Conservation (phyloP, 1,284 basidiomycete genomes). For the Melanopsichium pennsylvanicum region DNA sequence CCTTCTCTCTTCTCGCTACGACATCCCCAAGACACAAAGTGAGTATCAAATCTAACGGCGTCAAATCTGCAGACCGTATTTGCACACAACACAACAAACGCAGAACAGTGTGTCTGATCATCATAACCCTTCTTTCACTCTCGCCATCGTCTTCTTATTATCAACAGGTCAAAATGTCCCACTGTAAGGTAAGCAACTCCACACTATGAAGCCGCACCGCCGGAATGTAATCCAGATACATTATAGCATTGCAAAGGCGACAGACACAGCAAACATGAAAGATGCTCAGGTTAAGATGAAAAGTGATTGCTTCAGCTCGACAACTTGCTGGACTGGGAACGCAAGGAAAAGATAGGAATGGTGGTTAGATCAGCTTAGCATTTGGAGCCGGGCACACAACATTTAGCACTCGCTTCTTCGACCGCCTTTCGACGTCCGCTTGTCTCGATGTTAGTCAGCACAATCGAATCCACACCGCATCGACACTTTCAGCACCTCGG, state of each 20-base stretch:
- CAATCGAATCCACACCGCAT: background rate
- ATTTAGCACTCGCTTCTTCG: constrained; percentile 23
- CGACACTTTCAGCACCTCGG: background rate
- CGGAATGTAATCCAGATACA: constrained; percentile 24
- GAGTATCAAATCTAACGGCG: constrained; percentile 10
- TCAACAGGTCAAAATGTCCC: constrained; percentile 51
- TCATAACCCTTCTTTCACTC: background rate
- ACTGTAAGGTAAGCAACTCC: constrained; percentile 53
- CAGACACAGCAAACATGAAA: too few relatives aligned
- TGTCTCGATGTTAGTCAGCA: constrained; percentile 4
- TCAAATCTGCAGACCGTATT: background rate
- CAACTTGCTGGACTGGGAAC: too few relatives aligned
- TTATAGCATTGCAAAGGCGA: constrained; percentile 5
- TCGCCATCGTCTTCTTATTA: constrained; percentile 19
- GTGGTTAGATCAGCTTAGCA: constrained; percentile 18
- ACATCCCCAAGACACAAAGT: constrained; percentile 45
- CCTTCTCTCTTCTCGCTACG: constrained; percentile 31
- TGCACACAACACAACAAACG: background rate
- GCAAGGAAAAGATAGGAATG: background rate
- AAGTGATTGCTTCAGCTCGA: too few relatives aligned
- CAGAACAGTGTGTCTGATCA: constrained; percentile 12
- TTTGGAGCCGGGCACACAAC: constrained; percentile 31
- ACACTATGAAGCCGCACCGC: constrained; percentile 16
- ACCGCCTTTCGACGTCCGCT: constrained; percentile 14
- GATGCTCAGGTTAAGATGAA: too few relatives aligned